These are phyloP conservation scores for Clonostachys chloroleuca DNA, from an alignment of 2,329 filamentous ascomycete species.

Conservation along the genomic window DNA sequence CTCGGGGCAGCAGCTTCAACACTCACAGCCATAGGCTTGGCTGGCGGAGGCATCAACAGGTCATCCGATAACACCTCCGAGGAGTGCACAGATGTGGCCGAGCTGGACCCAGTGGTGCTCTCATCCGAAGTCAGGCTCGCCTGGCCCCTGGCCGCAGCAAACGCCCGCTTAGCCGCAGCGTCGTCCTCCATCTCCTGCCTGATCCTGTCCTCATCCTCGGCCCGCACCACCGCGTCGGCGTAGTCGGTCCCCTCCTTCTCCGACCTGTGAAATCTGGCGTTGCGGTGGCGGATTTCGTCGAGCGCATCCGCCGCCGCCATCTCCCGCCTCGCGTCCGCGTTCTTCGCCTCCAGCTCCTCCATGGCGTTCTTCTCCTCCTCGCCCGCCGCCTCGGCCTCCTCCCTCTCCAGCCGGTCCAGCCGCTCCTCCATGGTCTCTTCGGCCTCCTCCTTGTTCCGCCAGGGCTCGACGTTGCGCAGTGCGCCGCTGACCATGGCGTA, in stretches of 20 bases:
- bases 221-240: constrained; percentile 45
- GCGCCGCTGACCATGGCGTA: constrained; percentile 79
- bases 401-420: constrained; percentile 75
- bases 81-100: background rate
- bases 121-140: constrained; percentile 37
- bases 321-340: constrained; percentile 84
- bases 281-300: constrained; percentile 89
- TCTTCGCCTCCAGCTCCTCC: constrained; percentile 93
- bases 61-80: background rate
- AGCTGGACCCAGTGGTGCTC: constrained; percentile 23
- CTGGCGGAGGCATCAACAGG: constrained; percentile 14
- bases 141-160: constrained; percentile 59
- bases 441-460: constrained; percentile 60
- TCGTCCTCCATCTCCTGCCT: constrained; percentile 76
- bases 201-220: constrained; percentile 55
- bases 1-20: constrained; percentile 31
- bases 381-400: constrained; percentile 60
- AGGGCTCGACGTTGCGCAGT: constrained; percentile 89
- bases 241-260: constrained; percentile 64
- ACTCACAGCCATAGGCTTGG: constrained; percentile 7
- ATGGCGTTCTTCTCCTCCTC: constrained; percentile 82
- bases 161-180: constrained; percentile 75
- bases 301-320: constrained; percentile 96
- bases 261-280: constrained; percentile 79
- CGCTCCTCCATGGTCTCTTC: constrained; percentile 85